Evolutionary conservation across 805 yeast species (phyloP).

Genomic region (Komagataella pastoris): DNA sequence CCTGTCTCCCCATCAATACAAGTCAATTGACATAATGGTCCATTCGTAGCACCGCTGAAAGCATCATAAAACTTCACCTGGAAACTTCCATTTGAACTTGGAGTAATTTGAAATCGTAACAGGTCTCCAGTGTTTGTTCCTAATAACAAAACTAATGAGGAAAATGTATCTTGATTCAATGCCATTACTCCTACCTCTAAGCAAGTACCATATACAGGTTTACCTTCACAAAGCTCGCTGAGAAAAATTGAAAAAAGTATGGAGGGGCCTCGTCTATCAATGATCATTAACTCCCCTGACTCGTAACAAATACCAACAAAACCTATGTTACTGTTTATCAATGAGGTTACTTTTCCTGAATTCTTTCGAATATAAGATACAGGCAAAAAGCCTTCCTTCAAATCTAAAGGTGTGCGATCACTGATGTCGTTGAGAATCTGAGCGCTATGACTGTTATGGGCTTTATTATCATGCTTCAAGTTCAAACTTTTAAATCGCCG

Average conservation of each 20-base stretch:
- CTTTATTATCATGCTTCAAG: conserved; percentile 14
- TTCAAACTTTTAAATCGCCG: conserved; percentile 16
- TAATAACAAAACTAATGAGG: conserved; percentile 58
- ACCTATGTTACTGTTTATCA: conserved; percentile 64
- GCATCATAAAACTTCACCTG: conserved; percentile 23
- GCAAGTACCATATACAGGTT: conserved; percentile 26
- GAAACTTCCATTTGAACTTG: conserved; percentile 49
- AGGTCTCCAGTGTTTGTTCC: conserved; percentile 75
- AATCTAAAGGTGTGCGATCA: conserved; percentile 34
- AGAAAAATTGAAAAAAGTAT: conserved; percentile 26
- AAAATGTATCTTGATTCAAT: conserved; percentile 50
- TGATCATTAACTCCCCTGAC: conserved; percentile 58
- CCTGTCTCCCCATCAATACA: conserved; percentile 49
- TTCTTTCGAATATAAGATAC: conserved; percentile 28
- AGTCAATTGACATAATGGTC: neutral
- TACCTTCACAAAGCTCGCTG: conserved; percentile 13
- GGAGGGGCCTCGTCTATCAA: conserved; percentile 64
- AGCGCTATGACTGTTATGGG: conserved; percentile 3
- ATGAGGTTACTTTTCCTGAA: conserved; percentile 38
- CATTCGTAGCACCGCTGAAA: neutral
- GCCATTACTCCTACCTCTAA: conserved; percentile 67
- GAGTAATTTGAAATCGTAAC: conserved; percentile 49
- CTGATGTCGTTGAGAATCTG: conserved; percentile 30
- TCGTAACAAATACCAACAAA: conserved; percentile 73
- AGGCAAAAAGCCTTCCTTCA: conserved; percentile 55